phyloP scores from a whole-genome alignment of 345 rosid species.

The Dimocarpus longan region DNA sequence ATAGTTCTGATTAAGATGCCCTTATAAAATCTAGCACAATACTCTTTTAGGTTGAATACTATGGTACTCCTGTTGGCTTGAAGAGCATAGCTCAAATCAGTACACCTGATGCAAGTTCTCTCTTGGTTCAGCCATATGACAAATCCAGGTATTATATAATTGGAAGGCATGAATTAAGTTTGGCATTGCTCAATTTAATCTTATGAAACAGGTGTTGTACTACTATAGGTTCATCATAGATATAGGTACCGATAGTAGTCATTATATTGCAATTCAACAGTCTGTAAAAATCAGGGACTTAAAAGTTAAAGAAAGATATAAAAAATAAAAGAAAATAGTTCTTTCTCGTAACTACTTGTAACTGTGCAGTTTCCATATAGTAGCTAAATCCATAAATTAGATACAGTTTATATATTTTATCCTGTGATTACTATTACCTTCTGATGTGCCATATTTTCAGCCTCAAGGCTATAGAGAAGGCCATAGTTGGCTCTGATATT shows the following conservation, averaged over 20 bases:
- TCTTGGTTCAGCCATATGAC: constrained; percentile 90
- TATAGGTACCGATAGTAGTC: no score
- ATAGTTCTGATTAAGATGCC: background rate
- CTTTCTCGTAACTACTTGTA: no score
- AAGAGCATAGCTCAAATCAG: constrained; percentile 92
- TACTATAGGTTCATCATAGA: no score
- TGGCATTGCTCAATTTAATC: background rate
- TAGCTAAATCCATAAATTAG: no score
- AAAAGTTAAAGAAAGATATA: no score
- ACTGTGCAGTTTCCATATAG: no score
- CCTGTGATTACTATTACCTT: background rate
- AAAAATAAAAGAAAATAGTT: no score
- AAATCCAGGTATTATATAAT: constrained; percentile 70
- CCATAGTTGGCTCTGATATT: constrained; percentile 81
- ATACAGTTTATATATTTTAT: constrained; percentile 5
- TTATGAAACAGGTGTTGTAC: background rate
- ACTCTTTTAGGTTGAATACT: constrained; percentile 74
- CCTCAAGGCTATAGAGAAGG: constrained; percentile 91
- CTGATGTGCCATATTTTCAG: constrained; percentile 41
- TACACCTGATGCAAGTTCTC: constrained; percentile 89
- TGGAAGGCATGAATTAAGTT: background rate
- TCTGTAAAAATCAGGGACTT: no score
- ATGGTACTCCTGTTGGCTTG: constrained; percentile 90
- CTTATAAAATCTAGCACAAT: constrained; percentile 15
- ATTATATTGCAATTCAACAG: no score